Evolutionary conservation across 495 filamentous ascomycete genomes (phyloP), one percentile per base, ranked within the genome.

Genomic region (Sordaria brevicollis): DNA sequence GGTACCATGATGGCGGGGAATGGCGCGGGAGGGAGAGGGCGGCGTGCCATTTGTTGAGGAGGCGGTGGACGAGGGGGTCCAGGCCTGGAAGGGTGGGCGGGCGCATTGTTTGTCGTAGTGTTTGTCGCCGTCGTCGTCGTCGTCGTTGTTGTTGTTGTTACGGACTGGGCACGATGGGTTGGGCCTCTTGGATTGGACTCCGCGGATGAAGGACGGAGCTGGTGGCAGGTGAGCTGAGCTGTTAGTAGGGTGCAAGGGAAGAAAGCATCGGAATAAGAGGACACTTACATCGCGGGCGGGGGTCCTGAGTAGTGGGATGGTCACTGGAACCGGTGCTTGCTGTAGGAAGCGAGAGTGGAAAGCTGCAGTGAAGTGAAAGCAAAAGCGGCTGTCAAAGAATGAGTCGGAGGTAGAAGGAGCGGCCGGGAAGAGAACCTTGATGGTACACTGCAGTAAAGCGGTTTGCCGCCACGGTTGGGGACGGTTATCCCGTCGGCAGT

Each of bases 1-100:
- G 79, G 71, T 86, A 78, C 83, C 84, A 86, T 36, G 81, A 79
- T 39, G 72, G 72, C 54, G 76, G 80, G 29, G 78, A 75, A 71
- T 86, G 83, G 11, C 72, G 76, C 31, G 74, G 71, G 25, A 86
- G 76, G 66, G 72, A 70, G 25, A 86, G 72, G 65, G 79, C 70
- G 65, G 67, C 39, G 69, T 84, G 81, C 83, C 84, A 86, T 9
- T 71, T 75, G 70, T 69, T 39, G 62, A 83, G 74, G 71, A 79
- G 29, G 38, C 72, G 75, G 70, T 69, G 54, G 54, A 83, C 72
- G 71, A 79, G 17, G 35, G 25, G 10, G 29, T 68, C 65, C 1
- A 62, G 2, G 13, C 5, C 25, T 62, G 49, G 29, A 62, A 11
- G 49, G 4, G 49, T 17, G 49, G 49, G 49, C 11, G 15, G 49